These are phyloP conservation scores for Auxenochlorella protothecoides DNA, from an alignment of 139 green algal genomes.

Conservation along the genomic window DNA sequence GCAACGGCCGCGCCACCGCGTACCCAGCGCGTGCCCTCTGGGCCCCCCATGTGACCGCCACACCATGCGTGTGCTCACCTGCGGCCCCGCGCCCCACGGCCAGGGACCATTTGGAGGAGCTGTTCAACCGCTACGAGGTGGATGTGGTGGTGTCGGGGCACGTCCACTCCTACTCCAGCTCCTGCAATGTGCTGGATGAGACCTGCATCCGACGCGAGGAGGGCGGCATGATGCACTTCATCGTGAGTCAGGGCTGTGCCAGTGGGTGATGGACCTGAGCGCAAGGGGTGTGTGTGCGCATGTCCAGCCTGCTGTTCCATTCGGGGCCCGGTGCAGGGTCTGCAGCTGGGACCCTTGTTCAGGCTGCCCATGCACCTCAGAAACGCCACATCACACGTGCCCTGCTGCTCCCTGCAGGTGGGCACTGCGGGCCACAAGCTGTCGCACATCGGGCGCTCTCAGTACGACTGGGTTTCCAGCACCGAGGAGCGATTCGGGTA, in stretches of 20 bases:
- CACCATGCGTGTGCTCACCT: background rate
- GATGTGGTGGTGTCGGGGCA: constrained; percentile 56
- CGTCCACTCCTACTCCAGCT: constrained; percentile 62
- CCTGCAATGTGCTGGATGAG: constrained; percentile 39
- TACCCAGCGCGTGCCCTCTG: background rate
- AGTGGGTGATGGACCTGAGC: background rate
- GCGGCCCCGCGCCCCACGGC: background rate
- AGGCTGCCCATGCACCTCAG: too few relatives aligned
- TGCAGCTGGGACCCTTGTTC: too few relatives aligned
- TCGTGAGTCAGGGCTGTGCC: constrained; percentile 4
- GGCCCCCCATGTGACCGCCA: background rate
- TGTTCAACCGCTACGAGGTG: constrained; percentile 45
- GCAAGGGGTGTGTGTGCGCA: too few relatives aligned
- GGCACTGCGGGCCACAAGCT: constrained; percentile 50
- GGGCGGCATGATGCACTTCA: constrained; percentile 46
- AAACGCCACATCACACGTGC: too few relatives aligned
- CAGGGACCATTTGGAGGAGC: constrained; percentile 36
- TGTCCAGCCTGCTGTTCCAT: too few relatives aligned
- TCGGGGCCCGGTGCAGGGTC: too few relatives aligned
- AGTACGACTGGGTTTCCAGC: constrained; percentile 42
- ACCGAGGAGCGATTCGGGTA: constrained; percentile 11
- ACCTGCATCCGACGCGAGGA: constrained; percentile 14
- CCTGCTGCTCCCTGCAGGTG: constrained; percentile 2
- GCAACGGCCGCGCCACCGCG: background rate
- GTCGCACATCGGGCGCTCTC: constrained; percentile 27